Conservation (phyloP, 176 grass and related monocot genomes). For the Otatea glauca region DNA sequence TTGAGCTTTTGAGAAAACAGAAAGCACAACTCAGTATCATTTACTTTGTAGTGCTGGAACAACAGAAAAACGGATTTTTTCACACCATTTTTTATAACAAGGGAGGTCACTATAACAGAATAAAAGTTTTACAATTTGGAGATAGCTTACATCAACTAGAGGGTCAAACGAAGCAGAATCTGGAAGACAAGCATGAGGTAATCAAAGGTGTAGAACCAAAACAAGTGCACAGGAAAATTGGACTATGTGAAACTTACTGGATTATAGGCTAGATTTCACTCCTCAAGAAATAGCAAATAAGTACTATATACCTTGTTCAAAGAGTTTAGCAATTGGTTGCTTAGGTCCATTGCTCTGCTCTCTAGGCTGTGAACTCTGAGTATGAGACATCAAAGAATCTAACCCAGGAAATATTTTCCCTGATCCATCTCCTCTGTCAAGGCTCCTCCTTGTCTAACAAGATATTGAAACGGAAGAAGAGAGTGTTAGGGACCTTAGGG, state of each 20-base stretch:
- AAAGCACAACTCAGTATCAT: background rate
- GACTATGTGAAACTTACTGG: background rate
- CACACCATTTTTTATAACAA: background rate
- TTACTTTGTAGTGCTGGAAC: background rate
- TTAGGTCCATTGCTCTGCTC: conserved; percentile 86
- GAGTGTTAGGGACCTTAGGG: conserved; percentile 11
- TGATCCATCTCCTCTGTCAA: conserved; percentile 84
- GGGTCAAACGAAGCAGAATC: conserved; percentile 21
- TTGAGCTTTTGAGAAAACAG: background rate
- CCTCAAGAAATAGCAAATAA: conserved; percentile 34
- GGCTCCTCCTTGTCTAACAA: conserved; percentile 80
- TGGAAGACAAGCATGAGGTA: background rate
- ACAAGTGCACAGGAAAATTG: background rate
- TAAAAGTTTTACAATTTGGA: conserved; percentile 9
- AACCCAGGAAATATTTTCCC: conserved; percentile 90
- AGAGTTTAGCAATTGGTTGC: conserved; percentile 88
- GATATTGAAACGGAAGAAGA: conserved; percentile 36
- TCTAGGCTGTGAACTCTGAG: conserved; percentile 75
- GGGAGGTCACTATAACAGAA: background rate
- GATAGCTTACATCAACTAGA: conserved; percentile 1
- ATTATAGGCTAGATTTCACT: conserved; percentile 17
- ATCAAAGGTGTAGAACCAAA: conserved; percentile 28
- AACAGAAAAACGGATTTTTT: background rate
- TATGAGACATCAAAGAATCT: conserved; percentile 88
- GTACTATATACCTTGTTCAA: conserved; percentile 80